Evolutionary conservation across 2,329 filamentous ascomycete species (phyloP).

Genomic region (Plectosphaerella plurivora): DNA sequence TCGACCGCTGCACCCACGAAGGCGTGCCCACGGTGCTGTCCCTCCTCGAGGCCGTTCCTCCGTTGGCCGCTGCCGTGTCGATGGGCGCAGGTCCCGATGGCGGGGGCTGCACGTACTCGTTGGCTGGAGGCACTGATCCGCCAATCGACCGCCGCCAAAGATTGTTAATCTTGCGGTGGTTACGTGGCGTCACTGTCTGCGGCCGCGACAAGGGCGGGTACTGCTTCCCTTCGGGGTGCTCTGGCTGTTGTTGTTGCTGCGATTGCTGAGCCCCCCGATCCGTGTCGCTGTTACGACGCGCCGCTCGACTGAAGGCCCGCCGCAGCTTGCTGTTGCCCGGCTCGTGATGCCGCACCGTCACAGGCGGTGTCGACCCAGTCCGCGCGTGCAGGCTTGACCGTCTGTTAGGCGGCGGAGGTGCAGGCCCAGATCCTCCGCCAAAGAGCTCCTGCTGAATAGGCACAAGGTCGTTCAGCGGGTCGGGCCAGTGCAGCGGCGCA

Average conservation of each 20-base stretch:
- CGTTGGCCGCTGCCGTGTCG: background rate
- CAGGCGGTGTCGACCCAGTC: conserved; percentile 25
- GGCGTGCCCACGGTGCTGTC: conserved; percentile 28
- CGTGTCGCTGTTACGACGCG: conserved; percentile 24
- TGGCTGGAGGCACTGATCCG: conserved; percentile 15
- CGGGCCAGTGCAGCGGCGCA: conserved; percentile 25
- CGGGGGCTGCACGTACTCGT: conserved; percentile 1
- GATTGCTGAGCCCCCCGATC: conserved; percentile 15
- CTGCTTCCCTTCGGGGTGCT: conserved; percentile 18
- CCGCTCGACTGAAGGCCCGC: conserved; percentile 17
- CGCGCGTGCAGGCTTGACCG: conserved; percentile 49
- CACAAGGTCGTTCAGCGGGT: conserved; percentile 43
- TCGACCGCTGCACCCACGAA: conserved; percentile 31
- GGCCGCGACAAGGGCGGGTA: conserved; percentile 42
- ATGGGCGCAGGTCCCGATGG: background rate
- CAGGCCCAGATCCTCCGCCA: conserved; percentile 22
- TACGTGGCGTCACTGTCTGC: conserved; percentile 29
- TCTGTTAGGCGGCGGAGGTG: conserved; percentile 45
- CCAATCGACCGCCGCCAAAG: conserved; percentile 48
- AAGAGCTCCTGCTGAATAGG: conserved; percentile 34
- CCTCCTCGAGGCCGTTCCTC: background rate
- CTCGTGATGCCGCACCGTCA: conserved; percentile 12
- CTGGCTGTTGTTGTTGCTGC: conserved; percentile 18
- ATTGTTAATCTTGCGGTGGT: conserved; percentile 41
- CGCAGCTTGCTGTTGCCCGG: conserved; percentile 15